A percentile compares a stretch with the other conserved stretches of the same genome.
Conservation (phyloP, 2,329 filamentous ascomycete species). For the Phialophora tarda region DNA sequence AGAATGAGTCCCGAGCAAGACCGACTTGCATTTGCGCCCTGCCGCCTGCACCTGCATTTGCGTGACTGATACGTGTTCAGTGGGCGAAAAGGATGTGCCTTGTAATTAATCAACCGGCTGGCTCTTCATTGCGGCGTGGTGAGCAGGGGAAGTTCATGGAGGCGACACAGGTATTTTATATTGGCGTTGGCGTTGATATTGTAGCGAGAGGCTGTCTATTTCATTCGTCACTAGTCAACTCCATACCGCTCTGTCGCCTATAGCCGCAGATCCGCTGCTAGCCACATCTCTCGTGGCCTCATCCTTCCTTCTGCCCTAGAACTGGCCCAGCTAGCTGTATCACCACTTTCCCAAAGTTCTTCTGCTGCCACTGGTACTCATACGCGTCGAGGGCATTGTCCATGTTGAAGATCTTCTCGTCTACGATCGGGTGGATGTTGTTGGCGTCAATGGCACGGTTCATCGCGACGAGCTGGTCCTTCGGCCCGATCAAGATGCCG, state of each 20-base stretch:
- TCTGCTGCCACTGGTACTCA: constrained; percentile 60
- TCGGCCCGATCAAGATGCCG: constrained; percentile 63
- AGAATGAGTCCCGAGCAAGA: too few species aligned
- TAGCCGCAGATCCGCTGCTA: background rate
- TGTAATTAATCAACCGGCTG: background rate
- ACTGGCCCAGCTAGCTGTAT: constrained; percentile 43
- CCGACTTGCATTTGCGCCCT: too few species aligned
- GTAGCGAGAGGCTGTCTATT: too few species aligned
- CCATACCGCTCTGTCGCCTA: background rate
- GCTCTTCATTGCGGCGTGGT: background rate
- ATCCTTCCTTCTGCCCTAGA: background rate
- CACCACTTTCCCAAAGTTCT: constrained; percentile 62
- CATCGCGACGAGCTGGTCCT: constrained; percentile 65
- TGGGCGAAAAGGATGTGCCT: background rate
- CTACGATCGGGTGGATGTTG: constrained; percentile 64
- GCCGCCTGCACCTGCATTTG: background rate
- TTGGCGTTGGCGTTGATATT: too few species aligned
- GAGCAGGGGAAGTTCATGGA: background rate
- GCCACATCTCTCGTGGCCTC: background rate
- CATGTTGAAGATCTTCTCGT: constrained; percentile 62
- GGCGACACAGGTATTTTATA: too few species aligned
- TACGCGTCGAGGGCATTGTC: constrained; percentile 61
- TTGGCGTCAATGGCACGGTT: constrained; percentile 63
- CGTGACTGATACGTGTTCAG: too few species aligned
- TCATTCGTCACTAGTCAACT: background rate